Base-by-base conservation (phyloP, 441 rosid species). In the Eutrema salsugineum region DNA sequence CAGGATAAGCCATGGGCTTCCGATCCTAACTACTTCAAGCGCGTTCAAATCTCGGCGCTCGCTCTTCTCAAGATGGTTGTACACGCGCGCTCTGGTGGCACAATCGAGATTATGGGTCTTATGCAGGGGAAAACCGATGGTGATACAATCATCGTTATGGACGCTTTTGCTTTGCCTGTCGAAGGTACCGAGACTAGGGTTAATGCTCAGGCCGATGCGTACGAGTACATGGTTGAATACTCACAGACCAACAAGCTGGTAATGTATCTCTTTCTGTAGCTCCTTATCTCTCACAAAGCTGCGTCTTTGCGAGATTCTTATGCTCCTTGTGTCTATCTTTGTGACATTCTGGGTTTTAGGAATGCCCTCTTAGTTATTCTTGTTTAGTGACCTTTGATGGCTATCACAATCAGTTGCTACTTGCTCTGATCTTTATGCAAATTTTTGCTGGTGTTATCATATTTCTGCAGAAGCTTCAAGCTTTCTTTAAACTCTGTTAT, bases 1-100 rank as follows among this genome's bases (percentile, higher is more conserved):
- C 92, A 86, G 78, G 97, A 93, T 72, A 93, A 85, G 85, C 99
- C 98, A 14, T 95, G 99, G 99, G 70, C 88, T 42, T 83, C 82
- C 43, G 99, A 93, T 39, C 98, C 97, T 12, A 91, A 95, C 86
- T 93, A 86, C 86, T 95, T 95, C 85, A 86, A 95, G 78, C 95
- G 97, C 65, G 99, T 95, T 8, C 92, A 84, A 83, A 89, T 95
- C 85, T 95, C 98, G 6, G 99, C 99, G 1, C 96, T 95, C 35
- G 99, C 98, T 5, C 87, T 95, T 20, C 90, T 93, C 14, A 95
- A 95, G 88, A 95, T 95, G 99, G 99, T 93, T 8, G 98, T 95
- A 11, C 99, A 95, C 83, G 97, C 99, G 30, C 97, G 99, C 77
- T 93, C 99, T 20, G 99, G 99, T n/a, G 99, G 99, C 35, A 95